These are phyloP conservation scores for Lasiosphaeria ovina DNA, from an alignment of 495 filamentous ascomycete species.

Conservation along the genomic window DNA sequence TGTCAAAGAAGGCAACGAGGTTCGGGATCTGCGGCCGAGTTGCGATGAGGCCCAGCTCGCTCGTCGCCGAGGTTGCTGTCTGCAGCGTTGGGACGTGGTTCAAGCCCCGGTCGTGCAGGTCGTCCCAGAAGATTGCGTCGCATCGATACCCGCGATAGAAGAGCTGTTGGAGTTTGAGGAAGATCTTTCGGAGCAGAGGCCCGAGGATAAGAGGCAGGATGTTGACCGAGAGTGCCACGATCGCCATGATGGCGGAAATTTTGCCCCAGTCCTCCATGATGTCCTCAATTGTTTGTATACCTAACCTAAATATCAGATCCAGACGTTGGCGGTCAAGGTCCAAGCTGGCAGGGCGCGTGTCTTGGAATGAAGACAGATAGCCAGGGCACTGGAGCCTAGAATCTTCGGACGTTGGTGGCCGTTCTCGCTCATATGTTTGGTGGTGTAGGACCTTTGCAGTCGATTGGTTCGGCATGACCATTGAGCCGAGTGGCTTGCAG, in stretches of 20 bases:
- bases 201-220: not conserved
- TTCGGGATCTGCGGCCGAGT: not conserved
- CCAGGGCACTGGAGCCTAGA: too few relatives aligned
- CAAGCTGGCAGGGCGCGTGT: not conserved
- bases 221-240: not conserved
- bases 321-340: too few relatives aligned
- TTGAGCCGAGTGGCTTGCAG: not conserved
- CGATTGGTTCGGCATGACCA: not conserved
- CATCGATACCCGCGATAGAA: not conserved
- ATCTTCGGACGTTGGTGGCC: too few relatives aligned
- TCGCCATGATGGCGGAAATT: not conserved
- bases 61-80: not conserved
- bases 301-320: too few relatives aligned
- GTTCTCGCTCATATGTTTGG: too few relatives aligned
- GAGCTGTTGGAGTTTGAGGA: not conserved
- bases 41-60: not conserved
- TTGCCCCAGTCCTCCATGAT: not conserved
- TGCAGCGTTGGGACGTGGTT: not conserved
- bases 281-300: not conserved
- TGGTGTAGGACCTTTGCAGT: not conserved
- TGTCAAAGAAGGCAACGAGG: not conserved
- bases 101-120: not conserved
- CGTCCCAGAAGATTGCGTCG: not conserved
- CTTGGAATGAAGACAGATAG: too few relatives aligned
- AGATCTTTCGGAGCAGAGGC: not conserved